phyloP scores from a whole-genome alignment of 768 basidiomycete genomes.

The Boletus reticuloceps region DNA sequence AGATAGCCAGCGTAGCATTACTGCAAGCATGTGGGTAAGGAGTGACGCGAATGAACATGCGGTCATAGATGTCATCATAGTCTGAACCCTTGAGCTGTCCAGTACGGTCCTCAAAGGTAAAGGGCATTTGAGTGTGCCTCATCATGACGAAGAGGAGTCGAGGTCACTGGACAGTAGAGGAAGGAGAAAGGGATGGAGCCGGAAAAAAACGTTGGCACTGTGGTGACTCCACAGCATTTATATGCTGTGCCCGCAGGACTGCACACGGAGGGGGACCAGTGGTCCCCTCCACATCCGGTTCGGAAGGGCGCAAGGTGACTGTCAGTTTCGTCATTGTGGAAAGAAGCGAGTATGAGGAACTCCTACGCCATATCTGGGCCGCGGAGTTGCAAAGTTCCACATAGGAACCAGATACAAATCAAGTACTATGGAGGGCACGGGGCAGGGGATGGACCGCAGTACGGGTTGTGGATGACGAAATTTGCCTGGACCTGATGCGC shows the following conservation, averaged over 20 bases:
- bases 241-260: slow-evolving; percentile 23
- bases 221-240: slow-evolving; percentile 10
- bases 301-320: slow-evolving; percentile 23
- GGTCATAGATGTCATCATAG: slow-evolving; percentile 78
- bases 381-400: slow-evolving; percentile 28
- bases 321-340: slow-evolving; percentile 21
- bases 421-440: slow-evolving; percentile 2
- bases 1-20: slow-evolving; percentile 49
- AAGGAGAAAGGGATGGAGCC: not conserved
- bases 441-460: slow-evolving; percentile 3
- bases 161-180: not conserved
- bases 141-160: slow-evolving; percentile 22
- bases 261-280: slow-evolving; percentile 13
- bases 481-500: not conserved
- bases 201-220: not conserved
- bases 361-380: slow-evolving; percentile 24
- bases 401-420: not conserved
- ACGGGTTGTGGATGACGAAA: not conserved
- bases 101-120: slow-evolving; percentile 68
- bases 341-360: slow-evolving; percentile 22
- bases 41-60: slow-evolving; percentile 63
- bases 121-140: slow-evolving; percentile 39
- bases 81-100: slow-evolving; percentile 53
- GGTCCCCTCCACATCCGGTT: slow-evolving; percentile 21
- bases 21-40: slow-evolving; percentile 40